Evolutionary conservation across 139 green algal genomes (phyloP).

Genomic region (Astrephomene gubernaculifera): DNA sequence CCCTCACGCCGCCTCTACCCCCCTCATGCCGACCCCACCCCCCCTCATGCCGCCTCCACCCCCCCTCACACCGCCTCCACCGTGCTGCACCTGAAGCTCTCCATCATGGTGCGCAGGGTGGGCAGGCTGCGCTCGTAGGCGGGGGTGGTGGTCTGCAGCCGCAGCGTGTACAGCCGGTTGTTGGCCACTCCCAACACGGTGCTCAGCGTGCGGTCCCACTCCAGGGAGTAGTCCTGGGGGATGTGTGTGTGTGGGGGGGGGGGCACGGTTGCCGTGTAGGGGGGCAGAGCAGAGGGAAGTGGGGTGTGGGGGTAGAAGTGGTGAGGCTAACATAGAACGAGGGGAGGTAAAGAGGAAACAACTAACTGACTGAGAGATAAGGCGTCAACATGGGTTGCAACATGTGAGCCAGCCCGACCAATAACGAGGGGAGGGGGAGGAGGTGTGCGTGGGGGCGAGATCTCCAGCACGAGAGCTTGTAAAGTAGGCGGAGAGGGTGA

Average conservation of each 20-base stretch:
- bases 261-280: no score
- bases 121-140: constrained; percentile 12
- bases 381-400: no score
- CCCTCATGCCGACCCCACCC: neutral
- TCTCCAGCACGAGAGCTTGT: no score
- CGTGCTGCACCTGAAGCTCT: constrained; percentile 67
- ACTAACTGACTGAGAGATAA: no score
- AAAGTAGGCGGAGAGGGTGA: no score
- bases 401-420: no score
- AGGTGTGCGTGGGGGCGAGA: no score
- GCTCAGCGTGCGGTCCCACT: constrained; percentile 86
- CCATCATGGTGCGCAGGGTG: constrained; percentile 54
- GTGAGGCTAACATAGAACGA: no score
- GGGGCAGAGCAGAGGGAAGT: neutral
- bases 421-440: no score
- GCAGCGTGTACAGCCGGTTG: constrained; percentile 55
- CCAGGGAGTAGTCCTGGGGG: constrained; percentile 62
- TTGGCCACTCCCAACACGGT: constrained; percentile 88
- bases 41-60: no score
- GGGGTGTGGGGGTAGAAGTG: no score
- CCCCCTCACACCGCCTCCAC: constrained; percentile 45
- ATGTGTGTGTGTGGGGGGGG: neutral
- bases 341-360: no score
- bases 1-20: neutral
- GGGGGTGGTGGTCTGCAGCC: constrained; percentile 70